Conservation (phyloP, 352 stramenopile species). For the Globisporangium iwayamae region DNA sequence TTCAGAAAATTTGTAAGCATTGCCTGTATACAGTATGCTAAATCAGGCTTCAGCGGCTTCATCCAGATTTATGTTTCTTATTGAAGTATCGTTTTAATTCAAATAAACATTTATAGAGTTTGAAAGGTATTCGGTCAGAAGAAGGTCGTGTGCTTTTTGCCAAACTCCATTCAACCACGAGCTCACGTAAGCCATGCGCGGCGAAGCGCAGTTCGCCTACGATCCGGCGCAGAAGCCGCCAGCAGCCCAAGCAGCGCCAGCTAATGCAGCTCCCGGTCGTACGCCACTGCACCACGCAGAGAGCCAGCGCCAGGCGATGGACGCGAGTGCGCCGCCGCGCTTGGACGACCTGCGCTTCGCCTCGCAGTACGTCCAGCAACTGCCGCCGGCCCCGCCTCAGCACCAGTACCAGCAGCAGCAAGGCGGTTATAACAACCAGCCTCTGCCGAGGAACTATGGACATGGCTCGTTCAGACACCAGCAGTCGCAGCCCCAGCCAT, state of each 20-base stretch:
- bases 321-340: constrained; percentile 4
- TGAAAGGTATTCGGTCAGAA: too few species aligned
- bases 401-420: constrained; percentile 2
- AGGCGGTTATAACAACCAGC: not conserved
- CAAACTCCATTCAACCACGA: too few species aligned
- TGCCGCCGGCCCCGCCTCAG: not conserved
- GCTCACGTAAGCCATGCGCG: not conserved
- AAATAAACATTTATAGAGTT: too few species aligned
- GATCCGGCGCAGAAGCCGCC: constrained; percentile 8
- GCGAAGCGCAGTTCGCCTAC: not conserved
- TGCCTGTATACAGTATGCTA: too few species aligned
- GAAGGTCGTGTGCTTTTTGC: too few species aligned
- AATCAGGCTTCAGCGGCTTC: too few species aligned
- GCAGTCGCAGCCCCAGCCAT: not conserved
- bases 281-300: not conserved
- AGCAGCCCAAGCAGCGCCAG: not conserved
- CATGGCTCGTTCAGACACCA: constrained; percentile 5
- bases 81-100: too few species aligned
- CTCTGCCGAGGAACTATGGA: constrained; percentile 4
- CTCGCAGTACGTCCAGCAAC: not conserved
- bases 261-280: too few species aligned
- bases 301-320: not conserved
- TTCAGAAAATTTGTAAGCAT: too few species aligned
- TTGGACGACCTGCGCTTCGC: not conserved
- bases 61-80: too few species aligned